phyloP scores from a whole-genome alignment of 139 green algal species.

The Micromonas commoda region DNA sequence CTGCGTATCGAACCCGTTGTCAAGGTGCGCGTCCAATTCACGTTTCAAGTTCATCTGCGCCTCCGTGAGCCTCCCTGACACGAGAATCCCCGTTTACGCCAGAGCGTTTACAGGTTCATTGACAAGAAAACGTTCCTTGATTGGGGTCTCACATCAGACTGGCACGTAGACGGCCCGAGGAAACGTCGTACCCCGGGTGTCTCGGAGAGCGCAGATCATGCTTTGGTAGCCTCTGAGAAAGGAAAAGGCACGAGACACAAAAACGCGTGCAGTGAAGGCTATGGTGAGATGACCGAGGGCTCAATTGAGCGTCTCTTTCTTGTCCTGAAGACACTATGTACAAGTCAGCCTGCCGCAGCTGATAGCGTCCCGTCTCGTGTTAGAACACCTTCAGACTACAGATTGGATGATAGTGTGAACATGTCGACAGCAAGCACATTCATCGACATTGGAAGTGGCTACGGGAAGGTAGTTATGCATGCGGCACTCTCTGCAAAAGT shows the following conservation, averaged over 20 bases:
- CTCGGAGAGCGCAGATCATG: background rate
- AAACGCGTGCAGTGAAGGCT: background rate
- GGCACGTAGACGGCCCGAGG: background rate
- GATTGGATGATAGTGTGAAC: background rate
- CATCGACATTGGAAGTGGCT: slow-evolving; percentile 18
- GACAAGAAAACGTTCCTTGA: slow-evolving; percentile 14
- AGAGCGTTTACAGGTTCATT: slow-evolving; percentile 7
- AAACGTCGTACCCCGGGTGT: background rate
- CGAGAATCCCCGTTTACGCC: no score
- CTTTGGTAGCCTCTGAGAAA: background rate
- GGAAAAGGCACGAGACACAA: background rate
- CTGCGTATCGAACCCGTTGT: no score
- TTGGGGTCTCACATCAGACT: slow-evolving; percentile 17
- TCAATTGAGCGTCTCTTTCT: slow-evolving; percentile 10
- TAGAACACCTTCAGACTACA: no score
- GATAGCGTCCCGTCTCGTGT: no score
- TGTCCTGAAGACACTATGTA: no score
- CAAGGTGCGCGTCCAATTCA: no score
- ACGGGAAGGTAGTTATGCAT: slow-evolving; percentile 22
- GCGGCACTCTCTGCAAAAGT: background rate
- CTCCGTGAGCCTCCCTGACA: no score
- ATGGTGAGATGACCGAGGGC: slow-evolving; percentile 24
- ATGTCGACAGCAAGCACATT: background rate
- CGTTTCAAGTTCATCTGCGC: no score
- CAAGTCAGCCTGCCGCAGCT: no score